These are phyloP conservation scores for Trichoderma sp. DNA, from an alignment of 2,329 filamentous ascomycete genomes.

Conservation along the genomic window DNA sequence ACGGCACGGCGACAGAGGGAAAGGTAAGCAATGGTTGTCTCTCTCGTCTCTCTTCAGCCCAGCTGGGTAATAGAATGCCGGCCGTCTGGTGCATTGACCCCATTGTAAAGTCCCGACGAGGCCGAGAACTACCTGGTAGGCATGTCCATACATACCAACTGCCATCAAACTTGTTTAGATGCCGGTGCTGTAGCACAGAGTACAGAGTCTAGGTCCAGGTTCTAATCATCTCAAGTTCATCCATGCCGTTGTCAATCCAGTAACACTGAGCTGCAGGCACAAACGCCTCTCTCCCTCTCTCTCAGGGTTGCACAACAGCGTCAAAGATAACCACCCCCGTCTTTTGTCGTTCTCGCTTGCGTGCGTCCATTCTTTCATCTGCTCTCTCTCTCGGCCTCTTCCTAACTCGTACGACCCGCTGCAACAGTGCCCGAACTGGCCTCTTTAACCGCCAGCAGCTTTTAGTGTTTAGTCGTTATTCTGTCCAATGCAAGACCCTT, in stretches of 20 bases:
- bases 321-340: background rate
- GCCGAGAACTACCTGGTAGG: background rate
- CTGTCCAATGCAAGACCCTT: background rate
- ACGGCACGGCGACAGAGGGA: background rate
- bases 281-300: background rate
- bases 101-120: background rate
- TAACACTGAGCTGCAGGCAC: background rate
- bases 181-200: background rate
- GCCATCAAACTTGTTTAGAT: background rate
- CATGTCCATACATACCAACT: background rate
- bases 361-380: background rate
- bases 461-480: background rate
- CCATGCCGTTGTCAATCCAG: background rate
- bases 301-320: background rate
- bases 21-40: background rate
- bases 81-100: background rate
- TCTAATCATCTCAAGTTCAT: background rate
- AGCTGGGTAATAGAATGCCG: background rate
- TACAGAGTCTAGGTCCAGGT: background rate
- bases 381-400: slow-evolving; percentile 2
- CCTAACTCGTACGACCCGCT: slow-evolving; percentile 8
- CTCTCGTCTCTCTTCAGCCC: background rate
- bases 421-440: background rate
- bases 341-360: background rate
- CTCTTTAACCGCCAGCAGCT: background rate